phyloP scores from a whole-genome alignment of 2,329 filamentous ascomycete genomes.

The Leptoxyphium fumago region DNA sequence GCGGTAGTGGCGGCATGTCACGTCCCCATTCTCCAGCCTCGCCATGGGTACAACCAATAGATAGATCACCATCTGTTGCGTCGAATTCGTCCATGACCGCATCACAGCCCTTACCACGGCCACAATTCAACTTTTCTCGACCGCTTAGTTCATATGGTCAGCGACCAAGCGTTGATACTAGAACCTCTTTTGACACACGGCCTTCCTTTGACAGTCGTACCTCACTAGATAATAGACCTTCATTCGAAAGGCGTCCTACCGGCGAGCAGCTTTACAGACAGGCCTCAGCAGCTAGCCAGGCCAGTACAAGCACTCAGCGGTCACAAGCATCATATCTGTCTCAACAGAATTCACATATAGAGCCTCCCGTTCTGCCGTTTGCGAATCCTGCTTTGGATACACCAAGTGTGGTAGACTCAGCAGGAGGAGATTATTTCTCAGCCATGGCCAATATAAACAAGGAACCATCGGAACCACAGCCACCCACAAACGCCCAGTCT shows the following conservation, averaged over 20 bases:
- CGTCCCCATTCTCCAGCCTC: constrained; percentile 48
- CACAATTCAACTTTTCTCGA: constrained; percentile 86
- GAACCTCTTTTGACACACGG: constrained; percentile 25
- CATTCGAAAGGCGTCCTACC: not conserved
- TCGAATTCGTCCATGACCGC: constrained; percentile 61
- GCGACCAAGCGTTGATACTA: constrained; percentile 21
- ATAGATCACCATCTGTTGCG: constrained; percentile 68
- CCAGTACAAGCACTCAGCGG: constrained; percentile 13
- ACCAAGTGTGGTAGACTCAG: constrained; percentile 2
- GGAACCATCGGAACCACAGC: not conserved
- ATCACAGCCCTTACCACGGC: constrained; percentile 43
- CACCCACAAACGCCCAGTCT: not conserved
- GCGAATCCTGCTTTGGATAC: constrained; percentile 3
- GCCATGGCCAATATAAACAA: constrained; percentile 59
- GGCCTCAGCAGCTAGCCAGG: constrained; percentile 6
- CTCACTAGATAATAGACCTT: constrained; percentile 10
- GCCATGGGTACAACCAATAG: constrained; percentile 45
- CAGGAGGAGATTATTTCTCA: constrained; percentile 4
- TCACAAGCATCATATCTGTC: constrained; percentile 11
- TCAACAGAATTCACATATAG: constrained; percentile 26
- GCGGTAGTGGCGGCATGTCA: constrained; percentile 44
- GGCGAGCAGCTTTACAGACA: constrained; percentile 10
- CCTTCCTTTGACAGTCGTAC: constrained; percentile 12
- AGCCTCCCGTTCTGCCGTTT: constrained; percentile 5
- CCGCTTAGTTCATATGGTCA: constrained; percentile 58